Conservation (phyloP, 1,284 basidiomycete species). For the Volvariella volvacea region DNA sequence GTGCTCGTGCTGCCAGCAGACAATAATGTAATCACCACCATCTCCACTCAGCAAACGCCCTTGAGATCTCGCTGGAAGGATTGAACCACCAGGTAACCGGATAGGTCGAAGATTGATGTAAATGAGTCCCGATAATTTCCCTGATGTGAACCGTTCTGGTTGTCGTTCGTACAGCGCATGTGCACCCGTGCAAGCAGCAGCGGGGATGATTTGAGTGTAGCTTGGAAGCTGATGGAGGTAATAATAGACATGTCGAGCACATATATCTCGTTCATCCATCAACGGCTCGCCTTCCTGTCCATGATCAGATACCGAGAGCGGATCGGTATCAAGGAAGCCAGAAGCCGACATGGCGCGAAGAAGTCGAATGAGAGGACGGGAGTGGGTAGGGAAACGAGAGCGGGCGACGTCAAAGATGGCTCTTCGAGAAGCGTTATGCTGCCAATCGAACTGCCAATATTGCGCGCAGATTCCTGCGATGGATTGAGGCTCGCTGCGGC, state of each 20-base stretch:
- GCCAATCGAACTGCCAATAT: conserved; percentile 71
- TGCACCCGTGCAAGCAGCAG: conserved; percentile 49
- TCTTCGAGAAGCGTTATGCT: conserved; percentile 51
- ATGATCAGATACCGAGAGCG: conserved; percentile 46
- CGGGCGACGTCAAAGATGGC: conserved; percentile 77
- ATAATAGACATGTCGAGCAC: conserved; percentile 63
- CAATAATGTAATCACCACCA: conserved; percentile 62
- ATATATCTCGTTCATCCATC: conserved; percentile 41
- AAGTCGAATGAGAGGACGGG: conserved; percentile 65
- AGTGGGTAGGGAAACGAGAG: conserved; percentile 76
- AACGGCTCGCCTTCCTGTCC: conserved; percentile 26
- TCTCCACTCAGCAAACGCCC: conserved; percentile 73
- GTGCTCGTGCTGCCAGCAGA: conserved; percentile 76
- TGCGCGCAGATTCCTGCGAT: conserved; percentile 71
- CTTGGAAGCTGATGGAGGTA: conserved; percentile 70
- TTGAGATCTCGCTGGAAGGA: conserved; percentile 56
- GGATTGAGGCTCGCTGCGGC: conserved; percentile 64
- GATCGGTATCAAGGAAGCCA: conserved; percentile 65
- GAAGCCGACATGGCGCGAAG: conserved; percentile 69
- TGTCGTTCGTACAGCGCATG: conserved; percentile 66
- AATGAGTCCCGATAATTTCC: conserved; percentile 42
- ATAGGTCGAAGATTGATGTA: conserved; percentile 66
- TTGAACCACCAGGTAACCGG: conserved; percentile 69
- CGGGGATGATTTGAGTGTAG: conserved; percentile 69
- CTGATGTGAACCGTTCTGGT: conserved; percentile 51